Evolutionary conservation across 176 grass and related monocot genomes (phyloP).

Genomic region (Cocos nucifera): DNA sequence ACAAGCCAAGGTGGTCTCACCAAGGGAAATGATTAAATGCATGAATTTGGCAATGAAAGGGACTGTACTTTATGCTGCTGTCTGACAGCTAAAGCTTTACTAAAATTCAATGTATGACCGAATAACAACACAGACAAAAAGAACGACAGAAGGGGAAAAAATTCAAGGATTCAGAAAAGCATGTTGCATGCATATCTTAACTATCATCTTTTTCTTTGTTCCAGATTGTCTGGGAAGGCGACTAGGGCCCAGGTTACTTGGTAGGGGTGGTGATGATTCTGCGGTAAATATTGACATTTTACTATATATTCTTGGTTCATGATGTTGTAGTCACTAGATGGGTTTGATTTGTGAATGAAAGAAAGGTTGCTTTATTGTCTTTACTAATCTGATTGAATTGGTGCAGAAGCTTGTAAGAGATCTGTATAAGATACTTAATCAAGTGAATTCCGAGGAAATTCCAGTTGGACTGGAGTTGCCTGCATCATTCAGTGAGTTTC

Average conservation of each 20-base stretch:
- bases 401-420: conserved; percentile 55
- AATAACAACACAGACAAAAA: too few relatives aligned
- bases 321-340: conserved; percentile 9
- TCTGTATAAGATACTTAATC: conserved; percentile 66
- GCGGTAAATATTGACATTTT: conserved; percentile 10
- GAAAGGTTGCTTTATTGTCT: neutral
- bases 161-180: too few relatives aligned
- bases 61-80: too few relatives aligned
- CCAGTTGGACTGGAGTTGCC: conserved; percentile 40
- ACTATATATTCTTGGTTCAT: conserved; percentile 12
- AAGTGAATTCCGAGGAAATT: conserved; percentile 61
- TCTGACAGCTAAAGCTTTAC: too few relatives aligned
- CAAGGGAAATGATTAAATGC: too few relatives aligned
- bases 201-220: conserved; percentile 12
- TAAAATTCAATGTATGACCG: too few relatives aligned
- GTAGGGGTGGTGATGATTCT: neutral
- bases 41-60: too few relatives aligned
- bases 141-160: too few relatives aligned
- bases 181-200: conserved; percentile 19
- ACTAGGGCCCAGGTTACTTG: conserved; percentile 5
- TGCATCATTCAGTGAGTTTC: conserved; percentile 84
- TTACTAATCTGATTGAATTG: conserved; percentile 2
- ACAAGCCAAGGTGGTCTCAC: too few relatives aligned
- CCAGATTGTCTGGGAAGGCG: conserved; percentile 11
- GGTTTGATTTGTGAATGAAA: conserved; percentile 39